Evolutionary conservation across 2,329 filamentous ascomycete species (phyloP), one percentile per base, ranked within the genome.

Genomic region (Xylaria sp.): DNA sequence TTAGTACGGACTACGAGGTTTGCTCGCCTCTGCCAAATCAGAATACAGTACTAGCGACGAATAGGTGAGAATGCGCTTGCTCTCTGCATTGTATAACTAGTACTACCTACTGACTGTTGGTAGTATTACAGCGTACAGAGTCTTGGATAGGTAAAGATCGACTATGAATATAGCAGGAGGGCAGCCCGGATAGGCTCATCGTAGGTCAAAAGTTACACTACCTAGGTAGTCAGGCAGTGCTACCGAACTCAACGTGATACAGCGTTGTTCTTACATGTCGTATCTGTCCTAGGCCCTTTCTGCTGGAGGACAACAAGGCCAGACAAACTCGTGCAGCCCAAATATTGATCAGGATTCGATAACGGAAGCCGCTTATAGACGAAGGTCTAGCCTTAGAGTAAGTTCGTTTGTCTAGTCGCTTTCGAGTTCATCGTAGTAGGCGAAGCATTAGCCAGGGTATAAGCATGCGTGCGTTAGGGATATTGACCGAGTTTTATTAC

Each of bases 31-130:
- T 60, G 23, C 49, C 58, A 43, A 35, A 44, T 37, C 40, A 37
- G 43, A 27, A 17, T 44, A 13, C 27, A 38, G 17, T 37, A 21
- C n/a, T 35, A 31, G 29, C 29, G 25, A 27, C 37, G 23, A 27
- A 56, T 17, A 43, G 59, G 33, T 15, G 33, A 29, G 11, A 61
- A 27, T 35, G 31, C 49, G 38, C 54, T 51, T 48, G 35, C 4
- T 25, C 52, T 60, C 56, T 65, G 41, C 13, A n/a, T n/a, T n/a
- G n/a, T n/a, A n/a, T n/a, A n/a, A n/a, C 33, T 46, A 48, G 43
- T 31, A 54, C 25, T 33, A 51, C 31, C 29, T 33, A 60, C 52
- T 35, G 19, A 59, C 41, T 55, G 43, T 58, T 56, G 56, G 54
- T 63, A 17, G 57, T 37, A 9, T 6, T 60, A 37, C 33, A 52